Evolutionary conservation across 129 eudicot genomes (phyloP).

Genomic region (Centaurea solstitialis): DNA sequence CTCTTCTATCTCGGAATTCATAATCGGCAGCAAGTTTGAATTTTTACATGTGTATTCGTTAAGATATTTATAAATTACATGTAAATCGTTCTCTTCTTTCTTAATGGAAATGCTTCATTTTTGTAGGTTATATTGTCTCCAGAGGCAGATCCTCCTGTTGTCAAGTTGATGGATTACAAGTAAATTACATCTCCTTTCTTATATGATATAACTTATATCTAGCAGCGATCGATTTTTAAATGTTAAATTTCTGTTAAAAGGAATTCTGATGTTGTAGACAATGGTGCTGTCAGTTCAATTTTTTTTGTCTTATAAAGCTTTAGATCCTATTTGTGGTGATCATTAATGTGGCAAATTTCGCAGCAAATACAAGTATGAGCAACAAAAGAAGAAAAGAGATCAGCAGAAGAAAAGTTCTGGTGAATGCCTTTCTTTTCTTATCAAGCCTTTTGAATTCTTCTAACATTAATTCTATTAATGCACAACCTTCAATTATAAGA

Average conservation of each 20-base stretch:
- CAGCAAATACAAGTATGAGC: conserved; percentile 90
- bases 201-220: neutral
- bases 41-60: neutral
- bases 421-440: conserved; percentile 35
- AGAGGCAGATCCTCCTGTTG: conserved; percentile 96
- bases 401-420: conserved; percentile 91
- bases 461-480: neutral
- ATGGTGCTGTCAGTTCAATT: neutral
- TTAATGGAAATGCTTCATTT: neutral
- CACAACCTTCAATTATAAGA: conserved; percentile 12
- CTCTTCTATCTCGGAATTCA: neutral
- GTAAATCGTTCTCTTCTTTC: neutral
- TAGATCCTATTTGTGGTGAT: neutral
- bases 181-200: conserved; percentile 35
- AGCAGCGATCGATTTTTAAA: no score
- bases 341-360: neutral
- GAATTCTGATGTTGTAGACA: neutral
- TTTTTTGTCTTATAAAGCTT: neutral
- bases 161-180: conserved; percentile 86
- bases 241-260: neutral
- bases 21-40: neutral
- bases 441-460: conserved; percentile 11
- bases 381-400: conserved; percentile 89
- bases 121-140: conserved; percentile 82
- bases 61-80: neutral